A percentile compares a stretch with the other conserved stretches of the same genome.
These are phyloP conservation scores for Penicillium sp. DNA, from an alignment of 2,329 filamentous ascomycete species.

Conservation along the genomic window DNA sequence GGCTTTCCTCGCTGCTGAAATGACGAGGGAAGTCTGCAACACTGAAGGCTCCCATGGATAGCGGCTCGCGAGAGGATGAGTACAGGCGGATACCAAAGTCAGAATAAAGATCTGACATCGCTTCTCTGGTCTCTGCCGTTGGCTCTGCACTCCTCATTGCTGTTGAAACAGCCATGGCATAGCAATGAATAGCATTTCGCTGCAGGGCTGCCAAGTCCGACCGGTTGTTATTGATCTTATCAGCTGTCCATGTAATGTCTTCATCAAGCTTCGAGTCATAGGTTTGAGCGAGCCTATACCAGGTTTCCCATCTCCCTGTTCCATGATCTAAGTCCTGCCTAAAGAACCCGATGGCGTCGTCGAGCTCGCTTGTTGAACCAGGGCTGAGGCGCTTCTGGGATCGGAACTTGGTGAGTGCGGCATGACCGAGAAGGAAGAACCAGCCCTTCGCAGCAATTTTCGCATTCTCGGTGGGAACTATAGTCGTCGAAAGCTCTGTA, in stretches of 20 bases:
- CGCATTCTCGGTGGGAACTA: constrained; percentile 66
- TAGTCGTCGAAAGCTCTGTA: constrained; percentile 68
- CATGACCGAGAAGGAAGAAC: constrained; percentile 89
- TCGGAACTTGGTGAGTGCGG: constrained; percentile 82
- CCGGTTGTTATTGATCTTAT: constrained; percentile 84
- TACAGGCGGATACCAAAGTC: constrained; percentile 69
- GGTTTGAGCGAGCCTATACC: constrained; percentile 83
- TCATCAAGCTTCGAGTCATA: constrained; percentile 88
- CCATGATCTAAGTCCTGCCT: constrained; percentile 80
- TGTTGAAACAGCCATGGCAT: constrained; percentile 65
- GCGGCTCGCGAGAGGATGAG: constrained; percentile 64
- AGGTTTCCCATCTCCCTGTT: constrained; percentile 80
- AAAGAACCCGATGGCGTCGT: constrained; percentile 76
- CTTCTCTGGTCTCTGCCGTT: constrained; percentile 51
- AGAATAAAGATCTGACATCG: constrained; percentile 63
- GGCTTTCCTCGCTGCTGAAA: constrained; percentile 52
- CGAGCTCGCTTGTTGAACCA: constrained; percentile 77
- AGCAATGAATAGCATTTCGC: constrained; percentile 78
- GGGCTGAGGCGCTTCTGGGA: constrained; percentile 73
- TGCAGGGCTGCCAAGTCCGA: constrained; percentile 72
- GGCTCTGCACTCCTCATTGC: constrained; percentile 57
- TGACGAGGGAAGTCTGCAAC: constrained; percentile 61
- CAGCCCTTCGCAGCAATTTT: constrained; percentile 75
- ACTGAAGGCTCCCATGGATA: constrained; percentile 65
- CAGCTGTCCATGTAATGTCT: constrained; percentile 80